Evolutionary conservation across 129 eudicot species (phyloP), one percentile per base, ranked within the genome.

Genomic region (carrot (Daucus carota)): DNA sequence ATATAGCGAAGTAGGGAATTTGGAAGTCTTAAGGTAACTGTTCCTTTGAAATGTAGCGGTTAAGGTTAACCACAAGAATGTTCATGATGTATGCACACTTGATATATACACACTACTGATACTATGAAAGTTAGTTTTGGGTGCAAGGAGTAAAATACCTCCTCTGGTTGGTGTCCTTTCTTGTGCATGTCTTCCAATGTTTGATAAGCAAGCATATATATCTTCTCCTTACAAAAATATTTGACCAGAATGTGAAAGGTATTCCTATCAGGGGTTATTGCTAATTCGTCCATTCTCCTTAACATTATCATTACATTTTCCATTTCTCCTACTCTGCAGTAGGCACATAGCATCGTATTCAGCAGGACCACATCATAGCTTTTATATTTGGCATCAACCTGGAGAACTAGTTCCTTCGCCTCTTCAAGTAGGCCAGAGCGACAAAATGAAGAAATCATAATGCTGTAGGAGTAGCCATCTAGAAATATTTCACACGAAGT

Each of bases 401-500:
- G 92, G 73, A 75, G 70, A 68, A 90, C 88, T 86, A 88, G 63
- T 76, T 88, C 81, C 80, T 81, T 90, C 79, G 98, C 98, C 62
- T 90, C 96, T 70, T 93, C 95, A 60, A 90, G 81, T 33, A 82
- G 87, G 67, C 91, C 91, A 24, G 79, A 26, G 72, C 88, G 87
- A 75, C 91, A 87, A 77, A 88, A 82, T 75, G 98, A 92, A 45
- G 96, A 85, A 74, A 93, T 93, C 96, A 93, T 93, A 67, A 93
- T 93, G 77, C 92, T 93, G 88, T 93, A 85, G 77, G 95, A 78
- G 80, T 93, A 93, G 72, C 98, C 98, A 82, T 90, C 98, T 93
- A 84, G 57, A 73, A 17, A 41, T 62, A 40, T 75, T 77, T 81
- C n/a, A 62, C 33, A 50, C 43, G 59, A 16, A 72, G 10, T 60